Evolutionary conservation across 108 stramenopile species (phyloP).

Genomic region (Asterionellopsis glacialis): DNA sequence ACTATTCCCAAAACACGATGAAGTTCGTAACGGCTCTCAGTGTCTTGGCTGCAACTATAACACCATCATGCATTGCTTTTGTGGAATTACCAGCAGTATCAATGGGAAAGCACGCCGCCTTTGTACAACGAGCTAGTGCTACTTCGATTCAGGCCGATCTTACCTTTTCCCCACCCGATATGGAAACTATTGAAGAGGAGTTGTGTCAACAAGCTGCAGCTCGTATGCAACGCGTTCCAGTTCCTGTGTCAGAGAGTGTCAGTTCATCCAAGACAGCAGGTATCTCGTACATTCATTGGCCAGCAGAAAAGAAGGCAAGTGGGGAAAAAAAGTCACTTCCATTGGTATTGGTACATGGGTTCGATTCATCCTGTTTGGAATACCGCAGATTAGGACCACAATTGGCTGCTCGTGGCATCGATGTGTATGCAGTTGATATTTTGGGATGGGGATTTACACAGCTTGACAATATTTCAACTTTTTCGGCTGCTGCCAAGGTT

Average conservation of each 20-base stretch:
- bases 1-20: too few species aligned
- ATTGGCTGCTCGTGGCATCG: slow-evolving; percentile 62
- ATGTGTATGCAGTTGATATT: slow-evolving; percentile 89
- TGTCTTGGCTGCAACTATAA: too few species aligned
- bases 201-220: slow-evolving; percentile 58
- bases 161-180: slow-evolving; percentile 53
- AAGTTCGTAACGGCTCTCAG: too few species aligned
- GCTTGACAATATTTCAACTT: slow-evolving; percentile 46
- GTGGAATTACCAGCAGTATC: too few species aligned
- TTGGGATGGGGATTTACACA: slow-evolving; percentile 95
- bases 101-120: too few species aligned
- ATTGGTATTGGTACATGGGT: slow-evolving; percentile 81
- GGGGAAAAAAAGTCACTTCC: slow-evolving; percentile 15
- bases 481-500: slow-evolving; percentile 86
- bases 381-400: slow-evolving; percentile 70
- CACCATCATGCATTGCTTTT: too few species aligned
- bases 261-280: slow-evolving; percentile 54
- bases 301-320: slow-evolving; percentile 12
- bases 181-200: slow-evolving; percentile 41
- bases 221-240: slow-evolving; percentile 59
- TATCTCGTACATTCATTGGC: slow-evolving; percentile 74
- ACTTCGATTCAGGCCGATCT: slow-evolving; percentile 17
- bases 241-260: slow-evolving; percentile 59
- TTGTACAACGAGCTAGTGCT: too few species aligned
- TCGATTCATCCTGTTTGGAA: slow-evolving; percentile 89